Evolutionary conservation across 192 early-diverging fungal species (phyloP).

Genomic region (Linnemannia hyalina): DNA sequence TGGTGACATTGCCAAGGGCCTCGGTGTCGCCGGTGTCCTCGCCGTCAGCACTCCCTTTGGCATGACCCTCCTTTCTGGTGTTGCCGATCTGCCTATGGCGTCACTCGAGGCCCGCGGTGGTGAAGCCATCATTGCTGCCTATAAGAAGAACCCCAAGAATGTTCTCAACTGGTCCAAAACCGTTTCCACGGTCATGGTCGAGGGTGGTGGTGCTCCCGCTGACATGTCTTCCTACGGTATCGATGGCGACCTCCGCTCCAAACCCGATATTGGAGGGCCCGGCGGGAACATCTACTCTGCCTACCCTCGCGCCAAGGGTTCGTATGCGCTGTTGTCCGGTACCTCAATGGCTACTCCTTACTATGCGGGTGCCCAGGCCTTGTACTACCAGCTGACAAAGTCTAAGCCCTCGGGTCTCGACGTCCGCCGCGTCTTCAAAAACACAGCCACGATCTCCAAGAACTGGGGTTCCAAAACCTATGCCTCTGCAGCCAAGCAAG

Average conservation of each 20-base stretch:
- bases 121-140: constrained; percentile 37
- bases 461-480: constrained; percentile 6
- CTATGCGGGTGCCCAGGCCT: constrained; percentile 48
- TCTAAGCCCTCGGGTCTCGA: constrained; percentile 16
- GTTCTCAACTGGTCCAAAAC: constrained; percentile 3
- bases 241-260: constrained; percentile 70
- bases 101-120: constrained; percentile 35
- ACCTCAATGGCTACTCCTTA: constrained; percentile 64
- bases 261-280: constrained; percentile 62
- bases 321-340: constrained; percentile 41
- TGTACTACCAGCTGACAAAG: constrained; percentile 40
- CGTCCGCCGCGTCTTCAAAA: constrained; percentile 47
- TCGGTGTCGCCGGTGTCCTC: constrained; percentile 14
- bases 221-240: constrained; percentile 80
- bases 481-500: constrained; percentile 45
- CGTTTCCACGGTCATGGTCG: not conserved
- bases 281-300: constrained; percentile 60
- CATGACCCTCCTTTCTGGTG: constrained; percentile 26
- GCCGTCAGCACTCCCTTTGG: constrained; percentile 23
- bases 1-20: constrained; percentile 35
- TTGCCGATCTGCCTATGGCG: constrained; percentile 35
- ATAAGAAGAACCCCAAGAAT: constrained; percentile 19
- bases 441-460: constrained; percentile 33
- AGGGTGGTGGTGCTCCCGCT: constrained; percentile 68
- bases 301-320: constrained; percentile 29